Percentiles rank a stretch among this genome's conserved stretches.
These are phyloP conservation scores for Colletotrichum horii DNA, from an alignment of 2,329 filamentous ascomycete species.

Conservation along the genomic window DNA sequence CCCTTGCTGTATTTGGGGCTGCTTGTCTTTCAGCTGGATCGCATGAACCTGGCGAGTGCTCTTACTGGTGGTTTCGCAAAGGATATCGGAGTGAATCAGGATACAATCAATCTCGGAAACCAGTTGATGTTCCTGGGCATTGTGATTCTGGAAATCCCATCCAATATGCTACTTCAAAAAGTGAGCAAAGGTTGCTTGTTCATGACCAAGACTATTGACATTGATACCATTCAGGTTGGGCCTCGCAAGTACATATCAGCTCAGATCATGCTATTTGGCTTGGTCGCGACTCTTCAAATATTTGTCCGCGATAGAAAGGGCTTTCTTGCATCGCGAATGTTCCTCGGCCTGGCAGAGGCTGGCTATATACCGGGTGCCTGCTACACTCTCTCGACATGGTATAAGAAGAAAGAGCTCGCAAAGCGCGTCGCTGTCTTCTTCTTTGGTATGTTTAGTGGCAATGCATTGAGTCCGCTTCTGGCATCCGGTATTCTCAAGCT, in stretches of 20 bases:
- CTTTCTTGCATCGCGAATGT: slow-evolving; percentile 46
- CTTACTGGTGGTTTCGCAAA: slow-evolving; percentile 52
- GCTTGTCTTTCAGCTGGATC: slow-evolving; percentile 56
- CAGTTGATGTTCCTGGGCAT: slow-evolving; percentile 58
- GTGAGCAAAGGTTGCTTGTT: slow-evolving; percentile 8
- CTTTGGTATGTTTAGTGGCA: slow-evolving; percentile 58
- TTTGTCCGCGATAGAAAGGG: slow-evolving; percentile 45
- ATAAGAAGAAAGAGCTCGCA: slow-evolving; percentile 48
- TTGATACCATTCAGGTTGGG: slow-evolving; percentile 34
- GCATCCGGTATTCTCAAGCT: slow-evolving; percentile 53
- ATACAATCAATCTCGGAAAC: slow-evolving; percentile 57
- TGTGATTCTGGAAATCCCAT: slow-evolving; percentile 55
- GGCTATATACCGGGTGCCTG: slow-evolving; percentile 57
- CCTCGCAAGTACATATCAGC: slow-evolving; percentile 53
- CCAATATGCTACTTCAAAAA: slow-evolving; percentile 48
- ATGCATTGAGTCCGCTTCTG: slow-evolving; percentile 52
- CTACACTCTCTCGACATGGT: slow-evolving; percentile 58
- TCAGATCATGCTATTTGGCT: slow-evolving; percentile 53
- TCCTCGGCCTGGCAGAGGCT: slow-evolving; percentile 53
- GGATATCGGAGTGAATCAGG: slow-evolving; percentile 47
- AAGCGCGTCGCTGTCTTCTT: slow-evolving; percentile 55
- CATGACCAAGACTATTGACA: rapidly evolving
- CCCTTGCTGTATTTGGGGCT: slow-evolving; percentile 53
- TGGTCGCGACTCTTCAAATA: slow-evolving; percentile 49
- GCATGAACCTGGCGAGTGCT: slow-evolving; percentile 57